phyloP scores from a whole-genome alignment of 805 yeast species.

The Starmerella vaccinii region DNA sequence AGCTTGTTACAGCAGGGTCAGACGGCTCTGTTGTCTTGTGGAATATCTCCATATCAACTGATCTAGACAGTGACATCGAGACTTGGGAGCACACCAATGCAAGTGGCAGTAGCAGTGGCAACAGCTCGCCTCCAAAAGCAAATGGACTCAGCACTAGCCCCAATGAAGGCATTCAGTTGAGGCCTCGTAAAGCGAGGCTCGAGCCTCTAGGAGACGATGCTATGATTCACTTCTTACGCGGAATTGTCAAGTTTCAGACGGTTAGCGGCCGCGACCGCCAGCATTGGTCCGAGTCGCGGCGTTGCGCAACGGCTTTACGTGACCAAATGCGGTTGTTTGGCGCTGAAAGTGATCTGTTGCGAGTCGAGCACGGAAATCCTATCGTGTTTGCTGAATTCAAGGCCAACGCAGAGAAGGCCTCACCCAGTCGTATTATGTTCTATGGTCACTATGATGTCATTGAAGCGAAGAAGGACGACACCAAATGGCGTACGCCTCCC shows the following conservation, averaged over 20 bases:
- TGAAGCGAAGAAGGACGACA: slow-evolving; percentile 48
- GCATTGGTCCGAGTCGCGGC: slow-evolving; percentile 67
- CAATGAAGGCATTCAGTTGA: slow-evolving; percentile 1
- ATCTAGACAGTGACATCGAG: not conserved
- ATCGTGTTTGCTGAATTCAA: slow-evolving; percentile 65
- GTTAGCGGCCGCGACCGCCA: slow-evolving; percentile 64
- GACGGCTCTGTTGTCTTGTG: slow-evolving; percentile 63
- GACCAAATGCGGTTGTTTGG: slow-evolving; percentile 58
- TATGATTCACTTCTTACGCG: slow-evolving; percentile 51
- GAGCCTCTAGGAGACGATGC: slow-evolving; percentile 44
- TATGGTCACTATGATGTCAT: slow-evolving; percentile 97
- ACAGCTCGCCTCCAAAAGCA: not conserved
- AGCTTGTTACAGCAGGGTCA: slow-evolving; percentile 27
- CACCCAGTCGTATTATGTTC: slow-evolving; percentile 51
- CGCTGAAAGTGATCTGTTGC: slow-evolving; percentile 50
- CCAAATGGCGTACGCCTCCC: slow-evolving; percentile 67
- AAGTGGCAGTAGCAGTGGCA: not conserved
- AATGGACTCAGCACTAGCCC: not conserved
- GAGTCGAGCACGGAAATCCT: slow-evolving; percentile 74
- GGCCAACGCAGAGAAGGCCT: slow-evolving; percentile 28
- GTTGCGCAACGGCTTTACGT: slow-evolving; percentile 69
- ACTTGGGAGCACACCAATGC: not conserved
- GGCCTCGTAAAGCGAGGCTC: slow-evolving; percentile 7
- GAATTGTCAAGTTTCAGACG: slow-evolving; percentile 59
- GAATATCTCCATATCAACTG: slow-evolving; percentile 37